phyloP scores from a whole-genome alignment of 2,329 filamentous ascomycete species.

The Sporothrix mexicana region DNA sequence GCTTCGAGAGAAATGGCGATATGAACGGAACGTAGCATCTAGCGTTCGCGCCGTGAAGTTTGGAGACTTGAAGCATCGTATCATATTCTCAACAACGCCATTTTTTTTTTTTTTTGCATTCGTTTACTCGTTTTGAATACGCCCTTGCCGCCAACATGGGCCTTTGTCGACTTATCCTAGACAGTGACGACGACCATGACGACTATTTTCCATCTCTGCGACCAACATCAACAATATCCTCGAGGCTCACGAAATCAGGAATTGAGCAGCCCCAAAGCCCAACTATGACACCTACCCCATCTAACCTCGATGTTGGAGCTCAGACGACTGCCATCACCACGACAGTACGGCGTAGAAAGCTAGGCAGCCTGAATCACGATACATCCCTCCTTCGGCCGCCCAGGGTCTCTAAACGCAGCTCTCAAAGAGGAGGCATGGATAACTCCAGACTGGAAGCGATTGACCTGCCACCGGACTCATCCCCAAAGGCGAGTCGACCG shows the following conservation, averaged over 20 bases:
- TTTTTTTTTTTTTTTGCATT: background rate
- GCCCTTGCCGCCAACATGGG: background rate
- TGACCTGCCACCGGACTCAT: conserved; percentile 5
- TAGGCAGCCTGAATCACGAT: conserved; percentile 31
- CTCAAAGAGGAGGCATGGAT: background rate
- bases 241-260: background rate
- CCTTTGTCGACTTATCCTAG: conserved; percentile 31
- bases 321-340: conserved; percentile 1
- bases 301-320: background rate
- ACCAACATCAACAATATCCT: background rate
- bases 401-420: background rate
- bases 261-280: background rate
- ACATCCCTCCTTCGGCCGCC: conserved; percentile 28
- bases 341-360: conserved; percentile 31
- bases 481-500: background rate
- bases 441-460: background rate
- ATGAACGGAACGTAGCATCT: background rate
- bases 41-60: background rate
- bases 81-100: background rate
- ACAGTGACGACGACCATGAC: conserved; percentile 35
- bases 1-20: background rate
- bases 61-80: background rate
- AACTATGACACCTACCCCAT: background rate
- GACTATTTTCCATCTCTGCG: conserved; percentile 19
- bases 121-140: background rate